Evolutionary conservation across 2,329 filamentous ascomycete genomes (phyloP).

Genomic region (Penicillium vulpinum): DNA sequence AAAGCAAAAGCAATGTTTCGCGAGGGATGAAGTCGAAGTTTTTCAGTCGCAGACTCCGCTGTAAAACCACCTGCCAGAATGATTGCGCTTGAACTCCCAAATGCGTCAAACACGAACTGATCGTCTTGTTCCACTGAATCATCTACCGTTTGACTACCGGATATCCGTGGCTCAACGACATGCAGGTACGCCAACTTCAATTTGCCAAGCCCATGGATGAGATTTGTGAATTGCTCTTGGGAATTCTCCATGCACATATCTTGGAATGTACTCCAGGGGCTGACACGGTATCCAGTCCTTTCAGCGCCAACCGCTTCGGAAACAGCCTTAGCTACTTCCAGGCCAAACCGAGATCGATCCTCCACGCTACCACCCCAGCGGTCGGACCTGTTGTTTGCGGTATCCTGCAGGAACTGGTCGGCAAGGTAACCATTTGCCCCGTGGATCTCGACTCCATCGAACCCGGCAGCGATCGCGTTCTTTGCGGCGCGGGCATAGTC

Average conservation of each 20-base stretch:
- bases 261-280: conserved; percentile 41
- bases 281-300: conserved; percentile 48
- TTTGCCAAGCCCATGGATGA: conserved; percentile 54
- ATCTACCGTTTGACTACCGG: not conserved
- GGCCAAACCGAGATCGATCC: conserved; percentile 54
- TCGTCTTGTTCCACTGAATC: not conserved
- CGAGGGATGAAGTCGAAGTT: not conserved
- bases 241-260: conserved; percentile 58
- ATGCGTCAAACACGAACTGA: not conserved
- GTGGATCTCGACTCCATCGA: conserved; percentile 54
- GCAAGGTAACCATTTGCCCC: conserved; percentile 53
- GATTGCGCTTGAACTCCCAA: not conserved
- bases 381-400: conserved; percentile 51
- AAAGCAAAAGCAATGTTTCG: conserved; percentile 29
- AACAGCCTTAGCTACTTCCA: conserved; percentile 52
- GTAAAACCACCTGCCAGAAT: not conserved
- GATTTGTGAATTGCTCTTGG: conserved; percentile 40
- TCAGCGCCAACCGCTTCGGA: conserved; percentile 47
- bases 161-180: conserved; percentile 58
- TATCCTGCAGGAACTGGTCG: conserved; percentile 53
- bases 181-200: conserved; percentile 62
- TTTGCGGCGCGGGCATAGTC: conserved; percentile 47
- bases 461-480: conserved; percentile 57
- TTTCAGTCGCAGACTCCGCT: not conserved
- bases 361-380: conserved; percentile 53